Evolutionary conservation across 768 basidiomycete genomes (phyloP).

Genomic region (Russula lepida): DNA sequence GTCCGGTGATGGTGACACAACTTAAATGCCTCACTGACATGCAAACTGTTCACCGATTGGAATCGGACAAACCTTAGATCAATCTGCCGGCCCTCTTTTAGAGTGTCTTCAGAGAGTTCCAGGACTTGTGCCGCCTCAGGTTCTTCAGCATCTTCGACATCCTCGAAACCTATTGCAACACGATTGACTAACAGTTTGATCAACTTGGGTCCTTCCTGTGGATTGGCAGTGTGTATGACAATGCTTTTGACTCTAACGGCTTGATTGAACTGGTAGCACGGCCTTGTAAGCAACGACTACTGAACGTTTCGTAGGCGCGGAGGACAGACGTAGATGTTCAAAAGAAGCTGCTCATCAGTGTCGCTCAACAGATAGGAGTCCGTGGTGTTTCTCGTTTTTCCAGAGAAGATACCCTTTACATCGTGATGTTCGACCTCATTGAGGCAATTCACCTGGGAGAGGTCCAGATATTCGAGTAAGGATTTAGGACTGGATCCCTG

Average conservation of each 20-base stretch:
- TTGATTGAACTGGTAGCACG: slow-evolving; percentile 52
- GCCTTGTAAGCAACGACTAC: background rate
- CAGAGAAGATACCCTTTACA: slow-evolving; percentile 42
- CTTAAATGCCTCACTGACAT: slow-evolving; percentile 37
- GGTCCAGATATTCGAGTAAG: slow-evolving; percentile 17
- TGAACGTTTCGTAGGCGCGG: background rate
- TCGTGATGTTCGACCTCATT: slow-evolving; percentile 51
- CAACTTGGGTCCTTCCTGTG: slow-evolving; percentile 44
- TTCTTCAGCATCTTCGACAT: slow-evolving; percentile 48
- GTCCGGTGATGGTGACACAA: background rate
- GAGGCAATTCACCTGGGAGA: slow-evolving; percentile 54
- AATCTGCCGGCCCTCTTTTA: slow-evolving; percentile 40
- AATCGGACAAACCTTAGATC: slow-evolving; percentile 59
- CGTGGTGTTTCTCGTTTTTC: slow-evolving; percentile 38
- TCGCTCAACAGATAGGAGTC: slow-evolving; percentile 52
- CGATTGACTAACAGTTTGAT: slow-evolving; percentile 60
- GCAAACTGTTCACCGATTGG: slow-evolving; percentile 56
- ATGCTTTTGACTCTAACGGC: slow-evolving; percentile 55
- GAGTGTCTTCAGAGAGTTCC: slow-evolving; percentile 42
- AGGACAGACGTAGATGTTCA: slow-evolving; percentile 58
- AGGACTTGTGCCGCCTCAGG: slow-evolving; percentile 49
- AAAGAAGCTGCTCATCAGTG: slow-evolving; percentile 62
- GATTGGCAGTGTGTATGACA: slow-evolving; percentile 36
- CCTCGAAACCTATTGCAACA: slow-evolving; percentile 53
- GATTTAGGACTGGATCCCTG: slow-evolving; percentile 5